phyloP scores from a whole-genome alignment of 345 rosid species.

The Lepidium sativum region DNA sequence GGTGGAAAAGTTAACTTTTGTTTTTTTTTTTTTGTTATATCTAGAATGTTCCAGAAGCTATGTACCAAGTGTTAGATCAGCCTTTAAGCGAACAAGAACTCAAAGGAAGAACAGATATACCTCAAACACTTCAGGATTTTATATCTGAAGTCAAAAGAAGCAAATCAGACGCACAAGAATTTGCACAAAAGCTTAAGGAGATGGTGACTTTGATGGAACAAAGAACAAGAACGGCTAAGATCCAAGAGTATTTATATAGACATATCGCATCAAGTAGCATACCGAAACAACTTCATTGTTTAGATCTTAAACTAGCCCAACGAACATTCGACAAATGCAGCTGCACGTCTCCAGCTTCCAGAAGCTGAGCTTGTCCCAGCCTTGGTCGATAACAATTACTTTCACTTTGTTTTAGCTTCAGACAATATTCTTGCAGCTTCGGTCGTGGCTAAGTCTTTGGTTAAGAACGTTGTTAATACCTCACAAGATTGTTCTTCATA shows the following conservation, averaged over 20 bases:
- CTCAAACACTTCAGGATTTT: constrained; percentile 78
- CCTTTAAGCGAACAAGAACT: constrained; percentile 60
- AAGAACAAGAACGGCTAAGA: constrained; percentile 87
- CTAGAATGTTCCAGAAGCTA: constrained; percentile 72
- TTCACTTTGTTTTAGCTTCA: constrained; percentile 79
- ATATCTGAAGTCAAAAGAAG: constrained; percentile 51
- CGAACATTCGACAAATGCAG: constrained; percentile 86
- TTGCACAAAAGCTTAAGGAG: constrained; percentile 79
- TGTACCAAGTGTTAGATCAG: constrained; percentile 57
- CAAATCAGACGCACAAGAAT: constrained; percentile 62
- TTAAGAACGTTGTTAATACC: constrained; percentile 58
- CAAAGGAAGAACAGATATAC: constrained; percentile 61
- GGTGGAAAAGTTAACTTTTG: not conserved
- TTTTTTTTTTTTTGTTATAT: not conserved
- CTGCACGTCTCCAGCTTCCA: constrained; percentile 93
- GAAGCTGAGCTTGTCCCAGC: constrained; percentile 69
- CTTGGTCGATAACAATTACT: constrained; percentile 74
- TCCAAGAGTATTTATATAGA: constrained; percentile 82
- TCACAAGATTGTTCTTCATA: constrained; percentile 63
- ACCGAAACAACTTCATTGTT: constrained; percentile 89
- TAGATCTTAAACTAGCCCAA: constrained; percentile 77
- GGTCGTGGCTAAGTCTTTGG: constrained; percentile 74
- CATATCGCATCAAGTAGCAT: constrained; percentile 95
- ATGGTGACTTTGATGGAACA: constrained; percentile 85
- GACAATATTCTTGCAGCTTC: constrained; percentile 93